A percentile compares a stretch with the other conserved stretches of the same genome.
phyloP scores from a whole-genome alignment of 768 basidiomycete genomes.

The Peribolospora baueri region DNA sequence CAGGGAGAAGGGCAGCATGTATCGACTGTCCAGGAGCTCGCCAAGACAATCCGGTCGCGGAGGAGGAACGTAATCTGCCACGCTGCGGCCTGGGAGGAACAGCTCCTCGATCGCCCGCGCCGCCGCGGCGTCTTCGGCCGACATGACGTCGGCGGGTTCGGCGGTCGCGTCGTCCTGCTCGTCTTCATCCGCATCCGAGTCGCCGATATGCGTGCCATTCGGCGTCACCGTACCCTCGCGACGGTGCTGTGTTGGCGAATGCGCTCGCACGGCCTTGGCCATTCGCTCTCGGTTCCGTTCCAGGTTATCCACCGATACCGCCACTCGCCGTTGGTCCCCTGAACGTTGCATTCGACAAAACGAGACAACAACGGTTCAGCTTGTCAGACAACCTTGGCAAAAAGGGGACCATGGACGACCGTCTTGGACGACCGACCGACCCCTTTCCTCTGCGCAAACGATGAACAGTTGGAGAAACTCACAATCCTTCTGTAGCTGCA shows the following conservation, averaged over 20 bases:
- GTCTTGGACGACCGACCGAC: neutral
- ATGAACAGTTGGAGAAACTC: constrained; percentile 27
- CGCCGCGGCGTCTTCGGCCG: constrained; percentile 13
- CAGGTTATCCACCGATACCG: constrained; percentile 2
- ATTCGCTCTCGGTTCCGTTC: neutral
- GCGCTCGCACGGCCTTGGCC: neutral
- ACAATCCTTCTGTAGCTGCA: constrained; percentile 92
- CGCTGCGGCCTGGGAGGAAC: constrained; percentile 27
- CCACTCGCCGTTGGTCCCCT: neutral
- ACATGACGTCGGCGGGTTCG: constrained; percentile 1
- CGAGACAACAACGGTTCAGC: neutral
- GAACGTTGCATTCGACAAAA: neutral
- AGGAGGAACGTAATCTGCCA: constrained; percentile 50
- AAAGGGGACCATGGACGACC: neutral
- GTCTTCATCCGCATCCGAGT: constrained; percentile 54
- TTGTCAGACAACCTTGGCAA: neutral
- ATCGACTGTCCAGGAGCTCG: constrained; percentile 71
- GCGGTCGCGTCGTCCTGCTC: neutral
- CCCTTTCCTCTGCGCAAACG: neutral
- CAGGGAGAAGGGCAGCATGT: constrained; percentile 70
- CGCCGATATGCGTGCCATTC: constrained; percentile 18
- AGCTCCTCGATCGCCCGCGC: constrained; percentile 50
- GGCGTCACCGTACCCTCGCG: too few relatives aligned
- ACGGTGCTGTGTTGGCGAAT: neutral
- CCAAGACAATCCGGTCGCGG: constrained; percentile 59